Percentiles rank a stretch among this genome's conserved stretches.
Conservation (phyloP, 1,284 basidiomycete species). For the Schizophyllum commune region DNA sequence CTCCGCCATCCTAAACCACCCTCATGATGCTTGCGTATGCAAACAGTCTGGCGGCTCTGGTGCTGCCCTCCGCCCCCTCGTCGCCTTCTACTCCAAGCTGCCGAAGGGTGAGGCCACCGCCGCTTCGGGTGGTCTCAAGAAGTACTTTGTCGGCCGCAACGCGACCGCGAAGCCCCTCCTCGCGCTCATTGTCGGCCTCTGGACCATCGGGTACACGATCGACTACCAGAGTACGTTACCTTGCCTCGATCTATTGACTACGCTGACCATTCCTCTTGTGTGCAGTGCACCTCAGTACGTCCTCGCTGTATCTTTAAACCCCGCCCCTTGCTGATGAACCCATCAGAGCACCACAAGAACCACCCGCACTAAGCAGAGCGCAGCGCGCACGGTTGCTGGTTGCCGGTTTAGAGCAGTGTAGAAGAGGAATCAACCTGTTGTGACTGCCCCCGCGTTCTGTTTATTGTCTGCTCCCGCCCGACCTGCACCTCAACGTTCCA, state of each 20-base stretch:
- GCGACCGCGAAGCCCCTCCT: constrained; percentile 73
- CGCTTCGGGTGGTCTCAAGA: constrained; percentile 63
- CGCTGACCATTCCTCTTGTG: neutral
- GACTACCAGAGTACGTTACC: constrained; percentile 82
- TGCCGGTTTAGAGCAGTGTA: neutral
- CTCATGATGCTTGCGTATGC: too few relatives aligned
- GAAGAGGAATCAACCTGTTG: neutral
- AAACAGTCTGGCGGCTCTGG: constrained; percentile 69
- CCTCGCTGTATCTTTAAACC: neutral
- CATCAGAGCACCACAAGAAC: constrained; percentile 82
- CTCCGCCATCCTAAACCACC: too few relatives aligned
- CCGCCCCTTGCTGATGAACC: constrained; percentile 5
- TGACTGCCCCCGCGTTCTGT: neutral
- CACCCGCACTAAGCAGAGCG: constrained; percentile 51
- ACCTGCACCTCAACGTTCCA: neutral
- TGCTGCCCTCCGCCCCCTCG: constrained; percentile 75
- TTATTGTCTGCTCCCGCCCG: neutral
- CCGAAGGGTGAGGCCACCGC: constrained; percentile 73
- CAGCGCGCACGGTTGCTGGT: neutral
- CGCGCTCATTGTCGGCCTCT: constrained; percentile 66
- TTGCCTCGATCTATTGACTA: neutral
- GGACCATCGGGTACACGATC: constrained; percentile 81
- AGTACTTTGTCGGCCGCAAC: constrained; percentile 82
- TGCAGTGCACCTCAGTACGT: constrained; percentile 75
- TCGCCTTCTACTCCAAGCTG: constrained; percentile 91